phyloP scores from a whole-genome alignment of 2,329 filamentous ascomycete genomes.

The Lachnellula willkommii region DNA sequence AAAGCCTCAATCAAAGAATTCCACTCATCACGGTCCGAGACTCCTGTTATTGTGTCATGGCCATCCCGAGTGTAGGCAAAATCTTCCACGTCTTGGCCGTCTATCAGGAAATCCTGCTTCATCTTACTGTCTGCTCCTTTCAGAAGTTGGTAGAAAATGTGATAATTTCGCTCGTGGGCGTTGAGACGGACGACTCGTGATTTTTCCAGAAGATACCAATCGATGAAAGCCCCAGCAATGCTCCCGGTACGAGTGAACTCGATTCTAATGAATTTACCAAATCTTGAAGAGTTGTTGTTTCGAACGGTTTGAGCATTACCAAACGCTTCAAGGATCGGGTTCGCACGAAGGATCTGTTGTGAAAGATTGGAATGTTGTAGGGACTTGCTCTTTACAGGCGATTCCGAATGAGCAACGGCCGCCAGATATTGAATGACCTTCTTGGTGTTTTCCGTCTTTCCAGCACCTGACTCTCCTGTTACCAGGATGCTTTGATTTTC shows the following conservation, averaged over 20 bases:
- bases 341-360: constrained; percentile 91
- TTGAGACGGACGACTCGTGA: constrained; percentile 93
- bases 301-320: constrained; percentile 96
- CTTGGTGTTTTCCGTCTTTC: constrained; percentile 98
- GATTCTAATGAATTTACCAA: constrained; percentile 98
- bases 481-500: constrained; percentile 97
- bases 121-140: constrained; percentile 71
- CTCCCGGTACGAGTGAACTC: constrained; percentile 84
- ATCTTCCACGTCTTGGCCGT: constrained; percentile 70
- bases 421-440: constrained; percentile 99
- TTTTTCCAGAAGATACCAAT: constrained; percentile 98
- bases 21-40: constrained; percentile 91
- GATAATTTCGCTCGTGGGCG: constrained; percentile 85
- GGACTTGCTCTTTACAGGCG: constrained; percentile 55
- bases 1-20: constrained; percentile 86
- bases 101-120: constrained; percentile 71
- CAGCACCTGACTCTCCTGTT: constrained; percentile 94
- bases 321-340: constrained; percentile 95
- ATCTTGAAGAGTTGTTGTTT: constrained; percentile 97
- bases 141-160: constrained; percentile 93
- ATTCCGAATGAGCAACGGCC: constrained; percentile 82
- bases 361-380: constrained; percentile 78
- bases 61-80: constrained; percentile 90
- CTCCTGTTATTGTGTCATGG: constrained; percentile 83
- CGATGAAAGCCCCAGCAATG: constrained; percentile 92